These are phyloP conservation scores for Yamadazyma jaroonii DNA, from an alignment of 1,139 yeast genomes.

Conservation along the genomic window DNA sequence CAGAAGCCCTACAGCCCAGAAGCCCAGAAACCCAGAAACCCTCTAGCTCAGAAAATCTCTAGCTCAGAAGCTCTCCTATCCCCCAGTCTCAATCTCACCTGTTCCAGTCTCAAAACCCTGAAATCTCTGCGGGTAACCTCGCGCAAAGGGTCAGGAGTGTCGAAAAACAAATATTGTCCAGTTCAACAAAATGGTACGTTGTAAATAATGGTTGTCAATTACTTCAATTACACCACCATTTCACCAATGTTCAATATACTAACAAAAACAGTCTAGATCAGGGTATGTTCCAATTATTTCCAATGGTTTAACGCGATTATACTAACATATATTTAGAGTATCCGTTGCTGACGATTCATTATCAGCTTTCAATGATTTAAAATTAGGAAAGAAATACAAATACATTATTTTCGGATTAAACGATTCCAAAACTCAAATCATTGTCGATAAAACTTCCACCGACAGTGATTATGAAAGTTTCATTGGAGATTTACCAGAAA, in stretches of 20 bases:
- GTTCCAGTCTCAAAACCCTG: no score
- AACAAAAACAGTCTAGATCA: slow-evolving; percentile 53
- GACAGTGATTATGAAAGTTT: slow-evolving; percentile 77
- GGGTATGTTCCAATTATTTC: slow-evolving; percentile 44
- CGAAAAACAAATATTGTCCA: slow-evolving; percentile 4
- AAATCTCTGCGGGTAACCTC: slow-evolving; percentile 2
- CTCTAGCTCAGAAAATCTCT: no score
- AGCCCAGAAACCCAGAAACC: no score
- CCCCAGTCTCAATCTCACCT: no score
- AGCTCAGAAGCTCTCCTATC: no score
- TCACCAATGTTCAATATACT: slow-evolving; percentile 1
- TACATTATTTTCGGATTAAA: slow-evolving; percentile 78
- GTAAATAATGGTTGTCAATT: neutral
- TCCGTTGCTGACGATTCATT: slow-evolving; percentile 94
- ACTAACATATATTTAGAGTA: slow-evolving; percentile 48
- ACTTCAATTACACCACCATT: neutral
- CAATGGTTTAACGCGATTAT: neutral
- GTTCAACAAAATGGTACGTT: slow-evolving; percentile 3
- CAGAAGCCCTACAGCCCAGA: no score
- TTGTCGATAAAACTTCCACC: slow-evolving; percentile 81
- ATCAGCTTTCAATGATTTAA: slow-evolving; percentile 90
- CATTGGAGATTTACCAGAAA: slow-evolving; percentile 86
- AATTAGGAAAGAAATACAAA: slow-evolving; percentile 89
- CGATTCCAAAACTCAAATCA: slow-evolving; percentile 83
- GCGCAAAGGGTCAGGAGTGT: slow-evolving; percentile 2